Evolutionary conservation across 2,329 filamentous ascomycete genomes (phyloP), one percentile per base, ranked within the genome.

Genomic region (Penicillium sp.): DNA sequence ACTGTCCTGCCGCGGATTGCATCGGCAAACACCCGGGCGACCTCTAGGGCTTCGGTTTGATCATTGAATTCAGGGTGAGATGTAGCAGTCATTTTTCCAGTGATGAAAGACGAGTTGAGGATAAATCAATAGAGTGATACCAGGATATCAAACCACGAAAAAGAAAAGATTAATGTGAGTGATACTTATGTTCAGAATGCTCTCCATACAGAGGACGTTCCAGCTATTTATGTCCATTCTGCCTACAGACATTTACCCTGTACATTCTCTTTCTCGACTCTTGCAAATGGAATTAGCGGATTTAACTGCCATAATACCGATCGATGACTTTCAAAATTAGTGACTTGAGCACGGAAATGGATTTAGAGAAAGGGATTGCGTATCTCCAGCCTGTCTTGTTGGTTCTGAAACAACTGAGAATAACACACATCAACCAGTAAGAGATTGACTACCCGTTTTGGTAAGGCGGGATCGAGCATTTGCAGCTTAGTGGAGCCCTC

Each of bases 31-130:
- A 66, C 66, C 40, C 67, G 64, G 21, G 73, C 72, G 12, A 77
- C 74, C 21, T 76, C 72, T 8, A 70, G 52, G n/a, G 61, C 72
- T 59, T 74, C 71, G 16, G 75, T 77, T 0, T 68, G 59, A 1
- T 56, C 56, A 49, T 69, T 64, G 58, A 73, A 76, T 20, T 71
- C 63, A 23, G 71, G 58, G 59, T 75, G 60, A 18, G 71, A 71
- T 42, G 55, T 57, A 16, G 49, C 48, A 52, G 55, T 45, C 55
- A 57, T 57, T 46, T 42, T 50, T 70, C 73, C n/a, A 20, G 8
- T 43, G 40, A 16, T 35, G 30, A 35, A 35, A 14, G 14, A 16
- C 8, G 2, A 35, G 11, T 35, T 9, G 12, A 35, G 12, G 2
- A 16, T 35, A 3, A 35, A 14, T 3, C 8, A 4, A 9, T 6